Base-by-base conservation (phyloP, 108 stramenopile species). In the Parietichytrium sp. region DNA sequence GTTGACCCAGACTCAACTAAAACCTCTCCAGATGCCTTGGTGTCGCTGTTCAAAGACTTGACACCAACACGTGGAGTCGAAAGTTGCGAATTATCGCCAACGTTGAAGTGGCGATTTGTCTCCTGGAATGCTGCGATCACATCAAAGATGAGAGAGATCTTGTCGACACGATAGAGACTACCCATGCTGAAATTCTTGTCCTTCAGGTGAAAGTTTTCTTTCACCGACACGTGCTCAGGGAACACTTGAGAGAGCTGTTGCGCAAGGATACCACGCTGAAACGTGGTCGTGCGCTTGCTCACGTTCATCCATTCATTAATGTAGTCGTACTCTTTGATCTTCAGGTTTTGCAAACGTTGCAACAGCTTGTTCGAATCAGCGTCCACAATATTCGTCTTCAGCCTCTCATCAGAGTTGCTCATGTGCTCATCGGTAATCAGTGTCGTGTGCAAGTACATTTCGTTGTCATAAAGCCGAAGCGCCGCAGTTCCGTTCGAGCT, bases 261-360 rank as follows among this genome's bases (percentile, higher is more conserved):
- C 1, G 93, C 93, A 54, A 93, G 92, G 13, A 93, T 89, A 51
- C 93, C 93, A 12, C 93, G 85, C 8, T 90, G 90, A 25, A 90
- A 80, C 4, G 52, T 51, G 25, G 90, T 80, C 38, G 80, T 82
- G 16, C 89, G 48, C 20, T 81, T 82, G 4, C 89, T 48, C 0
- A 87, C 82, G 29, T 78, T 51, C 16, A 87, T 84, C 93, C 93
- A 94, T 6, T 92, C 92, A 4, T 90, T 84, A 3, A 91, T 92
- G 82, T 92, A 94, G 18, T 83, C 77, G 55, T 93, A 94, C 48
- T 91, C 88, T 31, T 81, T 55, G 55, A 94, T 78, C 47, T 87
- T 80, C 7, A 94, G 81, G 48, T 82, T 48, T 77, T 85, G 86
- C 27, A 94, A 81, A n/a, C 91, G 55, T n/a, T 93, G 92, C 0